These are phyloP conservation scores for Dichomitus squalens DNA, from an alignment of 1,284 basidiomycete species.

Conservation along the genomic window DNA sequence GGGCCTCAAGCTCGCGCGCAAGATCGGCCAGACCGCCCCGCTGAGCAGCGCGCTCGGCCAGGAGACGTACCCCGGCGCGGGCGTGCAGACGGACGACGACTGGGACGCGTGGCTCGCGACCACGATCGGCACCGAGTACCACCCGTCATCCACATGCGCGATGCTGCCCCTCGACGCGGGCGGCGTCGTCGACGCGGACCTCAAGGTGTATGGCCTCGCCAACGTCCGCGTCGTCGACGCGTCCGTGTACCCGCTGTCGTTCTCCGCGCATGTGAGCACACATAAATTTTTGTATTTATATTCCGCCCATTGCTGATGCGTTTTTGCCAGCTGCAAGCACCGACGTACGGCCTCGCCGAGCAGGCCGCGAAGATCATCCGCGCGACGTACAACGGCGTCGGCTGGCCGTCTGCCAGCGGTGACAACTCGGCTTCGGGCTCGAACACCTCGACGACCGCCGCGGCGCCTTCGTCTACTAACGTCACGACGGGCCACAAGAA, in stretches of 20 bases:
- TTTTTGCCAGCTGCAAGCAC: slow-evolving; percentile 46
- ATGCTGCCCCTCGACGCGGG: slow-evolving; percentile 65
- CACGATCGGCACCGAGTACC: slow-evolving; percentile 49
- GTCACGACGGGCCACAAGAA: slow-evolving; percentile 3
- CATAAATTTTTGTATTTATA: background rate
- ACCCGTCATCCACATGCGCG: slow-evolving; percentile 61
- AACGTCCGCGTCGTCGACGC: slow-evolving; percentile 30
- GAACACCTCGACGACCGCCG: background rate
- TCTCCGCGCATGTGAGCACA: slow-evolving; percentile 43
- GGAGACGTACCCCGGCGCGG: slow-evolving; percentile 43
- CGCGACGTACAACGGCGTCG: slow-evolving; percentile 40
- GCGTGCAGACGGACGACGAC: slow-evolving; percentile 44
- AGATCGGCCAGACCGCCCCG: slow-evolving; percentile 43
- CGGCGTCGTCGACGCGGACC: slow-evolving; percentile 65
- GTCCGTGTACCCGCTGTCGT: slow-evolving; percentile 55
- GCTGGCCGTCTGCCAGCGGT: slow-evolving; percentile 24
- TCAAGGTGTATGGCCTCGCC: slow-evolving; percentile 62
- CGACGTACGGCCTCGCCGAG: slow-evolving; percentile 74
- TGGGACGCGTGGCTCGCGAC: slow-evolving; percentile 49
- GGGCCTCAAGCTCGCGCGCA: slow-evolving; percentile 55
- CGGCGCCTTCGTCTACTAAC: background rate
- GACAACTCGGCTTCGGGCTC: slow-evolving; percentile 4
- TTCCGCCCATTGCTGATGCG: background rate
- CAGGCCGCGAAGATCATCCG: slow-evolving; percentile 66
- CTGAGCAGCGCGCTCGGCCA: slow-evolving; percentile 36